Conservation (phyloP, 352 stramenopile genomes). For the Phytophthora europaea region DNA sequence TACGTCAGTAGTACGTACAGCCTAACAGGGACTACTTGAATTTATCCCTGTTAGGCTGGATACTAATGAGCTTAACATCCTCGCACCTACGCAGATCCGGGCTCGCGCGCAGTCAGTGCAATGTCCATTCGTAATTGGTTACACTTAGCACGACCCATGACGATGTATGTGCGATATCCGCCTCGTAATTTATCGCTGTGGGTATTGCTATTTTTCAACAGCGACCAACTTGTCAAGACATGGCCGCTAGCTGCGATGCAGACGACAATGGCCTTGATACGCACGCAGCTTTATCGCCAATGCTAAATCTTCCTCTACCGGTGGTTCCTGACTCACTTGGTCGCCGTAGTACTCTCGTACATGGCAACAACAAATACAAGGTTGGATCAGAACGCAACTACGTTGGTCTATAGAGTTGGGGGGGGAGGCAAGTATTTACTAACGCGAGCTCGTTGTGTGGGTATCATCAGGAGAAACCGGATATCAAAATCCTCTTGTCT, state of each 20-base stretch:
- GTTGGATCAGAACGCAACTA: conserved; percentile 19
- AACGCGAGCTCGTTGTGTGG: conserved; percentile 11
- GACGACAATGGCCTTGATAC: conserved; percentile 46
- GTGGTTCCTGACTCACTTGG: conserved; percentile 49
- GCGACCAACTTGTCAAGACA: conserved; percentile 32
- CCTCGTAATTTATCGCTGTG: conserved; percentile 71
- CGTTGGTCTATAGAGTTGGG: too few relatives aligned
- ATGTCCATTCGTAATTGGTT: conserved; percentile 97
- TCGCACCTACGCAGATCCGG: conserved; percentile 75
- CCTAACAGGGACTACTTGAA: too few relatives aligned
- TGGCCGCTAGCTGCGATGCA: conserved; percentile 51
- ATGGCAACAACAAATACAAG: conserved; percentile 26
- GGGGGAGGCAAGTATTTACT: conserved; percentile 6
- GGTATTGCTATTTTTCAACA: conserved; percentile 17
- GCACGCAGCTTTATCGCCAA: conserved; percentile 42
- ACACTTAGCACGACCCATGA: conserved; percentile 97
- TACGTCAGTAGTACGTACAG: too few relatives aligned
- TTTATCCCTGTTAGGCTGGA: too few relatives aligned
- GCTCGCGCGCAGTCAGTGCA: conserved; percentile 96
- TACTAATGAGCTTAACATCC: background rate
- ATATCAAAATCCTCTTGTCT: conserved; percentile 81
- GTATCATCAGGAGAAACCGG: conserved; percentile 33
- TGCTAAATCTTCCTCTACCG: conserved; percentile 37
- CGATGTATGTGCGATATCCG: conserved; percentile 97
- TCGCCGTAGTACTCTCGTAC: conserved; percentile 59